Conservation (phyloP, 331 rosid genomes). For the Quercus tomentella region DNA sequence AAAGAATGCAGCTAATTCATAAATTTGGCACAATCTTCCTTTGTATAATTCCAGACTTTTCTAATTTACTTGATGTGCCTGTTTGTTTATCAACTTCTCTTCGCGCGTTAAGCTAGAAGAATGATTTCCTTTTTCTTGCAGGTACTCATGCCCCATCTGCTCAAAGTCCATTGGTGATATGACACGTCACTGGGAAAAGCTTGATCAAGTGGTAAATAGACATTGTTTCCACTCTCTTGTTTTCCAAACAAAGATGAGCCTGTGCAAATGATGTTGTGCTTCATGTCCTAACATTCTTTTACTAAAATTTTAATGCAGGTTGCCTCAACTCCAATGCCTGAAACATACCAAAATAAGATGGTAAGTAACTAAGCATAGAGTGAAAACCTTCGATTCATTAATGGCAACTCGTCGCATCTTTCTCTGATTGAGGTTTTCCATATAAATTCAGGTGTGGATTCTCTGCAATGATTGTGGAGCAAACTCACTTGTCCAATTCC, state of each 20-base stretch:
- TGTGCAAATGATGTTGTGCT: neutral
- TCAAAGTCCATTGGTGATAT: constrained; percentile 69
- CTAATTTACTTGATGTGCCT: neutral
- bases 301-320: constrained; percentile 31
- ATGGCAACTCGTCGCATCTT: neutral
- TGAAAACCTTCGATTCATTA: neutral
- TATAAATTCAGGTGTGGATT: constrained; percentile 60
- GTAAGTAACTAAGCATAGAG: constrained; percentile 22
- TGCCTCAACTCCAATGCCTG: constrained; percentile 69
- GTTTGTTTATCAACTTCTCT: neutral
- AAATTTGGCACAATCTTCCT: neutral
- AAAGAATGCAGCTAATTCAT: neutral
- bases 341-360: constrained; percentile 44
- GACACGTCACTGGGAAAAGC: constrained; percentile 58
- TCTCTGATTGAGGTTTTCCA: neutral
- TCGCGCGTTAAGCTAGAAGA: neutral
- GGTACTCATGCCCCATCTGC: constrained; percentile 78
- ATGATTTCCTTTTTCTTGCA: constrained; percentile 21
- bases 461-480: constrained; percentile 77
- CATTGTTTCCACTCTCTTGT: neutral
- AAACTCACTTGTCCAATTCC: constrained; percentile 56
- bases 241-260: neutral
- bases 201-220: constrained; percentile 57
- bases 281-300: constrained; percentile 17
- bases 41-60: neutral